A percentile compares a stretch with the other conserved stretches of the same genome.
Evolutionary conservation across 1,284 basidiomycete species (phyloP).

Genomic region (Farysia itapuensis): DNA sequence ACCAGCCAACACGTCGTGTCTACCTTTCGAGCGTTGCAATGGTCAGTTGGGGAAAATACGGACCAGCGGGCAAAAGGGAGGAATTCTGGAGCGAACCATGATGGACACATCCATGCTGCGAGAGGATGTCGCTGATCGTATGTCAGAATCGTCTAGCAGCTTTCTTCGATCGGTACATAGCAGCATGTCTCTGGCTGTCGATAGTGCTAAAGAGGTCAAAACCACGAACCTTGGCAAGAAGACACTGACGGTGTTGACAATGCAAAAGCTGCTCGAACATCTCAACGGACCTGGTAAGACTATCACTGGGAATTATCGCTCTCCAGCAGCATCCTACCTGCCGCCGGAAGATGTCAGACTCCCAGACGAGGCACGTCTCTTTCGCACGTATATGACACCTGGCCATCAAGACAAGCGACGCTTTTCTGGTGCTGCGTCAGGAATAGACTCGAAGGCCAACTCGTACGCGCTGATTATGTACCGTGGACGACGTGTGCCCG

Average conservation of each 20-base stretch:
- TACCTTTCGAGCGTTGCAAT: conserved; percentile 1
- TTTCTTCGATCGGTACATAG: too few species aligned
- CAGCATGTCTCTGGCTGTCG: background rate
- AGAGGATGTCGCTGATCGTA: background rate
- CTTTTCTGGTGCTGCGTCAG: background rate
- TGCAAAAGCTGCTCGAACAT: background rate
- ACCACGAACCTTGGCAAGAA: background rate
- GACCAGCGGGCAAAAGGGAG: background rate
- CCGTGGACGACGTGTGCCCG: too few species aligned
- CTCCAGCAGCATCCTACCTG: background rate
- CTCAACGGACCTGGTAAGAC: background rate
- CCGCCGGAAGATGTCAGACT: background rate
- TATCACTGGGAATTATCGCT: background rate
- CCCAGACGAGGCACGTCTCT: background rate
- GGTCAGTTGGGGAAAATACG: background rate
- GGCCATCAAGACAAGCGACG: background rate
- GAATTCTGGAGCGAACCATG: background rate
- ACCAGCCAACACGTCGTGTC: conserved; percentile 3
- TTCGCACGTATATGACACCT: background rate
- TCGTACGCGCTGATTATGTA: background rate
- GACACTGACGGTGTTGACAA: background rate
- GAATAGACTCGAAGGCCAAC: background rate
- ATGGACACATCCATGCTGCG: background rate
- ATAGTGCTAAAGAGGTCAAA: background rate
- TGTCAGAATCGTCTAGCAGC: background rate